phyloP scores from a whole-genome alignment of 257 asterid species.

The Primulina eburnea region DNA sequence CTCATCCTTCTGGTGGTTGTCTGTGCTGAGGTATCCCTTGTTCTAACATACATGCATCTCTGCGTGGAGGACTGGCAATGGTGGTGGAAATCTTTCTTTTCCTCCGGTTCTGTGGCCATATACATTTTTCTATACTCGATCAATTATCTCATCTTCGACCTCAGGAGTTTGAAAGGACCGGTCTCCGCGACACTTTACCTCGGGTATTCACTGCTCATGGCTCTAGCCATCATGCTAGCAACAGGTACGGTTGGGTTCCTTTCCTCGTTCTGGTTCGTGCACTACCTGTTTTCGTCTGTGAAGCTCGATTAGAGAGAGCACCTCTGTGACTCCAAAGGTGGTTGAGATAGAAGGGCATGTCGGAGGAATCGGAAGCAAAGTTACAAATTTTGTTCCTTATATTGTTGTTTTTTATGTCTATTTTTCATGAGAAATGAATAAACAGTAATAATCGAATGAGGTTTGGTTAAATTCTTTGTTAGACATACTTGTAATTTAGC shows the following conservation, averaged over 20 bases:
- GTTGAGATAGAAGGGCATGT: background rate
- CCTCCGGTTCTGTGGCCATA: constrained; percentile 71
- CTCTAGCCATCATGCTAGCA: constrained; percentile 64
- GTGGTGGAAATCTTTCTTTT: constrained; percentile 92
- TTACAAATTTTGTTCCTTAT: no score
- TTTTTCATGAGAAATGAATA: no score
- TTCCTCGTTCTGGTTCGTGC: constrained; percentile 67
- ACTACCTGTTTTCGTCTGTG: constrained; percentile 70
- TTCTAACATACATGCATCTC: constrained; percentile 80
- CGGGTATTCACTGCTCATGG: constrained; percentile 72
- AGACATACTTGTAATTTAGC: no score
- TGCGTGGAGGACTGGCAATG: constrained; percentile 89
- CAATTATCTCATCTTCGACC: constrained; percentile 72
- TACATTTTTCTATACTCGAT: constrained; percentile 72
- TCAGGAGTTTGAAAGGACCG: constrained; percentile 76
- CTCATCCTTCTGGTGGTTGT: constrained; percentile 55
- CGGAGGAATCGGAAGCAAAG: no score
- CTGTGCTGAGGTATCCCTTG: constrained; percentile 72
- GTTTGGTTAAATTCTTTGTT: no score
- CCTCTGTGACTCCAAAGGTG: background rate
- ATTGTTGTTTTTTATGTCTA: no score
- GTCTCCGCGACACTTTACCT: constrained; percentile 68
- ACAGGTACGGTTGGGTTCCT: constrained; percentile 77
- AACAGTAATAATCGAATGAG: no score
- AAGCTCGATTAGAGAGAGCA: constrained; percentile 57